Conservation (phyloP, 768 basidiomycete genomes). For the Tephrocybe sp. region DNA sequence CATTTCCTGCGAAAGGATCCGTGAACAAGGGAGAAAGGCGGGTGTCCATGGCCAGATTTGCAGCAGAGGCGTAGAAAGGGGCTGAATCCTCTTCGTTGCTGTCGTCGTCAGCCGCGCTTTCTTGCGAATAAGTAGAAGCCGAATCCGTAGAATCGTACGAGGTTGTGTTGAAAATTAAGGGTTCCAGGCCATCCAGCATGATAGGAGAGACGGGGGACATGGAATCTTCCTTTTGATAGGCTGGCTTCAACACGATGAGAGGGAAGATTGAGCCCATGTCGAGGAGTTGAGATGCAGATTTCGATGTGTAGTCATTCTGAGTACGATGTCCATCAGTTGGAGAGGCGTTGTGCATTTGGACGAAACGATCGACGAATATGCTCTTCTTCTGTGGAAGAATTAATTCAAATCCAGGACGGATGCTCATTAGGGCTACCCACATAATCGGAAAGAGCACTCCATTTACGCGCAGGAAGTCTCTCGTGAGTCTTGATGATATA, state of each 20-base stretch:
- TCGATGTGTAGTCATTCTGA: conserved; percentile 1
- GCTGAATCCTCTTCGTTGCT: background rate
- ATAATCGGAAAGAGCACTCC: conserved; percentile 6
- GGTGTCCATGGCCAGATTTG: background rate
- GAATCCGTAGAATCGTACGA: background rate
- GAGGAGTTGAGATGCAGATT: conserved; percentile 7
- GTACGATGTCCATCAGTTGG: conserved; percentile 6
- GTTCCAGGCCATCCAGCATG: background rate
- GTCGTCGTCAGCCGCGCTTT: background rate
- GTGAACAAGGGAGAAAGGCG: conserved; percentile 2
- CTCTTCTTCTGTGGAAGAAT: conserved; percentile 12
- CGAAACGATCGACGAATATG: conserved; percentile 11
- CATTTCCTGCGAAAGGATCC: background rate
- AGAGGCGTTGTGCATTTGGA: background rate
- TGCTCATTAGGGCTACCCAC: conserved; percentile 1
- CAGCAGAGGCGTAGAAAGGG: background rate
- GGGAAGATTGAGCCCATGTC: conserved; percentile 9
- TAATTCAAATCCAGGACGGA: background rate
- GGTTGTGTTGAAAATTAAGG: background rate
- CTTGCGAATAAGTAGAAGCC: conserved; percentile 12
- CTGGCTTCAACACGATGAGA: conserved; percentile 8
- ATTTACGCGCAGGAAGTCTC: conserved; percentile 6
- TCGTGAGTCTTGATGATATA: conserved; percentile 11
- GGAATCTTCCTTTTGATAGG: background rate
- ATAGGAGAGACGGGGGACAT: background rate